Conservation (phyloP, 75 land plant genomes). For the Larix kaempferi region DNA sequence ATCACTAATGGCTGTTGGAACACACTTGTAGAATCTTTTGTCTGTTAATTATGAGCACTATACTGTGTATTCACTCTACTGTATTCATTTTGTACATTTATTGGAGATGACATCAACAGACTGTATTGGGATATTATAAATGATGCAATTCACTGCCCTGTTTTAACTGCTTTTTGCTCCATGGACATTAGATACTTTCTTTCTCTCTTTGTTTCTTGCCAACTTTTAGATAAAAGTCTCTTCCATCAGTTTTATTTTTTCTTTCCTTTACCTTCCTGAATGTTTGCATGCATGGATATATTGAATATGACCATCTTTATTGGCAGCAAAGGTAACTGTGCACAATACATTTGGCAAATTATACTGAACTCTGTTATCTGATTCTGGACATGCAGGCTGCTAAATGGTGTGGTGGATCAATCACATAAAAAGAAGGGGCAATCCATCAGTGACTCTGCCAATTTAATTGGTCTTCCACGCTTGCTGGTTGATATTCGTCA, state of each 20-base stretch:
- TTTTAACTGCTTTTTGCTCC: neutral
- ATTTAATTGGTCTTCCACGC: slow-evolving; percentile 66
- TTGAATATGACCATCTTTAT: neutral
- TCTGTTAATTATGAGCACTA: neutral
- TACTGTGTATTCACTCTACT: too few relatives aligned
- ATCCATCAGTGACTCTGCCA: slow-evolving; percentile 75
- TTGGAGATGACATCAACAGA: neutral
- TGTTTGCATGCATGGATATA: neutral
- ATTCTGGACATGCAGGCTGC: slow-evolving; percentile 51
- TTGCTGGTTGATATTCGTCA: slow-evolving; percentile 90
- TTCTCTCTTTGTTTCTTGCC: neutral
- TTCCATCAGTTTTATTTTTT: neutral
- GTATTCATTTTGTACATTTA: neutral
- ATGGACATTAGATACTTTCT: neutral
- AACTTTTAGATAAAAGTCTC: neutral
- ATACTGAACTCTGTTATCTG: neutral
- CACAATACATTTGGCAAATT: neutral
- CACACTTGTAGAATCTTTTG: neutral
- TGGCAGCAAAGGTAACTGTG: neutral
- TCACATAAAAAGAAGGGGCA: slow-evolving; percentile 34
- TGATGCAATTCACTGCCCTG: neutral
- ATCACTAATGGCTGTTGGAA: too few relatives aligned
- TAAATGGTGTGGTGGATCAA: slow-evolving; percentile 84
- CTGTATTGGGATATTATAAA: neutral
- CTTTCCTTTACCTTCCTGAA: neutral